phyloP scores from a whole-genome alignment of 805 yeast genomes.

The Limtongozyma cylindracea region DNA sequence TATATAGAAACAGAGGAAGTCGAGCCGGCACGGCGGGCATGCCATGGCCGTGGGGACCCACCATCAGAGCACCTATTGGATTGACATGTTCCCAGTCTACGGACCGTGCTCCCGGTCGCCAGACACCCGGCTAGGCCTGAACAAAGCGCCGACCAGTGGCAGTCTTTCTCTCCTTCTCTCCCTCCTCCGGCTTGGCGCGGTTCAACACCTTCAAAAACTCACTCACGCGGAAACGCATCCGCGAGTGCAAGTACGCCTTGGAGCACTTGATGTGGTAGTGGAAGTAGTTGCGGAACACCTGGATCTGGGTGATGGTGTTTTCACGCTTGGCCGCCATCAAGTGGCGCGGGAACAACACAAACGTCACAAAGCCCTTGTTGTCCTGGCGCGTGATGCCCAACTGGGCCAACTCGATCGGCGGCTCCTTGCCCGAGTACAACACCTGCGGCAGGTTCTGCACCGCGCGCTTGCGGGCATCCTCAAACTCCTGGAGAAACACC shows the following conservation, averaged over 20 bases:
- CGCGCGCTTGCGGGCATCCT: slow-evolving; percentile 84
- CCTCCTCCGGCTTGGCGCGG: slow-evolving; percentile 87
- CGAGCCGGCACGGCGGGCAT: background rate
- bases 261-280: slow-evolving; percentile 97
- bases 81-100: background rate
- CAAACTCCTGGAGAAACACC: slow-evolving; percentile 80
- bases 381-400: slow-evolving; percentile 17
- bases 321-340: slow-evolving; percentile 42
- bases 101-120: background rate
- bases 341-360: slow-evolving; percentile 69
- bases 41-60: slow-evolving; percentile 1
- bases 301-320: slow-evolving; percentile 75
- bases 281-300: slow-evolving; percentile 85
- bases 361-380: slow-evolving; percentile 27
- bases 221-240: slow-evolving; percentile 91
- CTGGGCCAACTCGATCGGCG: slow-evolving; percentile 55
- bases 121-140: background rate
- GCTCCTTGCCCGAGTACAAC: slow-evolving; percentile 63
- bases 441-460: slow-evolving; percentile 98
- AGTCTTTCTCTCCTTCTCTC: slow-evolving; percentile 27
- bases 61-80: background rate
- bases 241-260: slow-evolving; percentile 92
- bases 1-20: slow-evolving; percentile 1
- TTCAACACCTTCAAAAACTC: slow-evolving; percentile 88
- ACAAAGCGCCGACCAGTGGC: slow-evolving; percentile 52